Evolutionary conservation across 352 stramenopile species (phyloP), one percentile per base, ranked within the genome.

Genomic region (Globisporangium ultimum): DNA sequence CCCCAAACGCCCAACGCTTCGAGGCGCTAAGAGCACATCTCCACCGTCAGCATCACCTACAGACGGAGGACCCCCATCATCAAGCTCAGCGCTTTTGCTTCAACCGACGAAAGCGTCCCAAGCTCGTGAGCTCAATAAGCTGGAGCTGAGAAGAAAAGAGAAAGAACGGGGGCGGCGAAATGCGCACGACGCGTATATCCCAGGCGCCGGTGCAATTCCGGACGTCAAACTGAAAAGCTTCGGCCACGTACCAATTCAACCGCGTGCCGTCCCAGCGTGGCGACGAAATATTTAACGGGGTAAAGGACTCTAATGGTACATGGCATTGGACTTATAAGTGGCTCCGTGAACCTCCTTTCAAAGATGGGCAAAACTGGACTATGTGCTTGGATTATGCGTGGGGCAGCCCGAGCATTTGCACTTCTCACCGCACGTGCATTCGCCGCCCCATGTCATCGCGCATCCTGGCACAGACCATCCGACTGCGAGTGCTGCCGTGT

Each of bases 321-420:
- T 36, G 46, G 24, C 24, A 32, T 32, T 32, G 24, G 24, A 32
- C 24, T 32, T 32, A 32, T 32, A 32, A 32, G 24, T 5, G 5
- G 24, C 24, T 32, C 5, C 24, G 5, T 32, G 24, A 5, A 32
- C 5, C 24, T 32, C 5, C 24, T 32, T 32, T 32, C 24, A 32
- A 32, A 32, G 24, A 32, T 2, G 5, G 5, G 5, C 24, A 32
- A 32, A 32, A 32, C 24, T 32, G 24, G 5, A 32, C 49, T 58
- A 72, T 2, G 56, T 57, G 6, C n/a, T 32, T 48, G 84, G 84
- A 48, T 94, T 91, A 62, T 94, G 84, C 58, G 84, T 61, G 20
- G 84, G 83, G 64, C 85, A 95, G 14, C 85, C 85, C 18, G 63
- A 68, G 58, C 83, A 95, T 49, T 89, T 88, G 58, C 85, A 95